Evolutionary conservation across 805 yeast genomes (phyloP).

Genomic region (Jamesozyma gamospora): DNA sequence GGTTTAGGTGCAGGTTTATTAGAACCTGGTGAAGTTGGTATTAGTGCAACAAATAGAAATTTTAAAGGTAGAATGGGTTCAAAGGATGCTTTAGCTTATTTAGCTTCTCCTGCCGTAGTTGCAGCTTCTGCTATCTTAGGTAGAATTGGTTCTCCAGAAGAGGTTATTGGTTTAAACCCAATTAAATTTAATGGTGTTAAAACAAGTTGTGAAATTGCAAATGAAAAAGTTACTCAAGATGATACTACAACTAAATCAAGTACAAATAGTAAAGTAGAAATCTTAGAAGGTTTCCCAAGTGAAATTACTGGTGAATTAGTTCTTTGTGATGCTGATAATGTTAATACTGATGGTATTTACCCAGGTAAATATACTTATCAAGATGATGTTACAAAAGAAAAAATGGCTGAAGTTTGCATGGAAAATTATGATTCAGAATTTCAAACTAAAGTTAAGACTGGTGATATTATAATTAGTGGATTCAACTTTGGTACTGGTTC

Average conservation of each 20-base stretch:
- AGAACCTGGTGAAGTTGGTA: constrained; percentile 95
- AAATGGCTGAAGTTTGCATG: constrained; percentile 99
- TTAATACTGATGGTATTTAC: constrained; percentile 96
- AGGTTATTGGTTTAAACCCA: constrained; percentile 55
- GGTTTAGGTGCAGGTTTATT: constrained; percentile 92
- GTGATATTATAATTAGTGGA: constrained; percentile 87
- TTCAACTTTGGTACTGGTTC: constrained; percentile 98
- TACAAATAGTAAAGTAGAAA: constrained; percentile 44
- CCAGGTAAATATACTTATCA: constrained; percentile 99
- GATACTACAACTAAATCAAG: constrained; percentile 23
- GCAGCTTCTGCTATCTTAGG: constrained; percentile 98
- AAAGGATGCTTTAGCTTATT: constrained; percentile 87
- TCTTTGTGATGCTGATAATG: constrained; percentile 91
- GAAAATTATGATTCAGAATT: constrained; percentile 94
- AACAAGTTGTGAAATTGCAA: constrained; percentile 11
- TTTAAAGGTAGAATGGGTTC: constrained; percentile 99
- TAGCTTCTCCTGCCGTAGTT: constrained; percentile 96
- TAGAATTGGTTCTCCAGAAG: constrained; percentile 85
- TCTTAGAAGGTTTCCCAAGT: constrained; percentile 85
- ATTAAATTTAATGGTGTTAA: constrained; percentile 41
- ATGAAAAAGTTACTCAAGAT: constrained; percentile 6
- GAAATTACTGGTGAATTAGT: constrained; percentile 82
- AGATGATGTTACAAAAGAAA: constrained; percentile 88
- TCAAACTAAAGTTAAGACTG: constrained; percentile 66
- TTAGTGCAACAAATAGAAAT: constrained; percentile 95